These are phyloP conservation scores for Zea mays DNA, from an alignment of 176 grass and related monocot species.

Conservation along the genomic window Zm-B73-REFERENCE-NAM-5.0 NC_050099.1:177213501-177214000, in stretches of 20 bases:
- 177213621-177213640: conserved; percentile 5
- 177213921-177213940: conserved; percentile 33
- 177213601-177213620: conserved; percentile 30
- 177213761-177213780: conserved; percentile 84
- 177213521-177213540: conserved; percentile 88
- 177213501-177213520: conserved; percentile 70
- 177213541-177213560: conserved; percentile 54
- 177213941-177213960: conserved; percentile 49
- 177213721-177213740: conserved; percentile 57
- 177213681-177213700: conserved; percentile 66
- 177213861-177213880: conserved; percentile 90
- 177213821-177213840: conserved; percentile 46
- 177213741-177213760: conserved; percentile 35
- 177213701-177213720: conserved; percentile 81
- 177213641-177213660: conserved; percentile 35
- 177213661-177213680: conserved; percentile 41
- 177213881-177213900: conserved; percentile 70
- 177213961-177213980: conserved; percentile 3
- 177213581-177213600: conserved; percentile 46
- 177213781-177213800: conserved; percentile 54
- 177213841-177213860: conserved; percentile 57
- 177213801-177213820: conserved; percentile 11
- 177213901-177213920: conserved; percentile 35
- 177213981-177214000: conserved; percentile 31
- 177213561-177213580: conserved; percentile 83